Conservation (phyloP, 257 asterid genomes). For the Avicennia marina region DNA sequence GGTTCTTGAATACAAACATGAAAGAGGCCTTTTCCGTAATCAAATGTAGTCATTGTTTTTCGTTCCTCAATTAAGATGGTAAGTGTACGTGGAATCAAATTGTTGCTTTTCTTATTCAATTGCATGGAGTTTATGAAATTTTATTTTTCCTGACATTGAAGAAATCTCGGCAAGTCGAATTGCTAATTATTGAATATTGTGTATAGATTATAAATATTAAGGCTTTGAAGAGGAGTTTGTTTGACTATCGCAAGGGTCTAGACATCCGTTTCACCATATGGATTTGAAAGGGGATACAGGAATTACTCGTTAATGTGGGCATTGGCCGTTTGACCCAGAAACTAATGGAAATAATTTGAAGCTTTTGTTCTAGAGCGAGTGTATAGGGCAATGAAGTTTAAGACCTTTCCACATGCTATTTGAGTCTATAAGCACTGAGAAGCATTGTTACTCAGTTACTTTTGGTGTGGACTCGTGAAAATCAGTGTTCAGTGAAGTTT, state of each 20-base stretch:
- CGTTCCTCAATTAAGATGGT: constrained; percentile 28
- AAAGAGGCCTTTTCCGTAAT: constrained; percentile 20
- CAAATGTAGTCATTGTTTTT: constrained; percentile 14
- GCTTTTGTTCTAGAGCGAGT: no score
- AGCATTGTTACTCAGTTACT: no score
- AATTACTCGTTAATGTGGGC: no score
- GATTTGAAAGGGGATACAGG: background rate
- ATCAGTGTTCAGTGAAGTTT: no score
- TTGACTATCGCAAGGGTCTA: background rate
- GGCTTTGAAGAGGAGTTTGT: background rate
- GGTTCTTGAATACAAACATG: constrained; percentile 19
- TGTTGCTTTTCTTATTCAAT: background rate
- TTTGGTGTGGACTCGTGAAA: no score
- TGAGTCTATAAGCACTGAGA: background rate
- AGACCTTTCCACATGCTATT: background rate
- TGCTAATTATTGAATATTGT: background rate
- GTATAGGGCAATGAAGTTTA: background rate
- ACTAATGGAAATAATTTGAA: background rate
- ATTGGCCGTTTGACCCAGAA: no score
- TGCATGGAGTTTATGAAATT: background rate
- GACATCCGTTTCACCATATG: background rate
- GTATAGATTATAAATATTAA: background rate
- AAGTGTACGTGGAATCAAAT: constrained; percentile 11
- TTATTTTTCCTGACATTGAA: no score
- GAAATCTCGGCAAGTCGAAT: no score